Percentiles rank a stretch among this genome's conserved stretches.
These are phyloP conservation scores for Drechslerella dactyloides DNA, from an alignment of 2,329 filamentous ascomycete species.

Conservation along the genomic window DNA sequence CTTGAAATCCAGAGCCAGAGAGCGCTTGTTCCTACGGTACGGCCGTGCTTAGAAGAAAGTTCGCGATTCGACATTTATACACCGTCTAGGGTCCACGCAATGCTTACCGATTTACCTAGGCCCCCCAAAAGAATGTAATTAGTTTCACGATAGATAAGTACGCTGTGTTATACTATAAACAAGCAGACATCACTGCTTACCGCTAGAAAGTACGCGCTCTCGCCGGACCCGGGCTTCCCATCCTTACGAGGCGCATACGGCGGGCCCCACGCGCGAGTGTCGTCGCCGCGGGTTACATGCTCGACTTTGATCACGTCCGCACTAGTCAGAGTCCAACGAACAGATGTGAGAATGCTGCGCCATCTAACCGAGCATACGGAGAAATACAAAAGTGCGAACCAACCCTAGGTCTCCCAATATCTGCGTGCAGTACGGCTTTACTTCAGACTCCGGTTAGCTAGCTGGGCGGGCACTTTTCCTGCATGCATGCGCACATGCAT, in stretches of 20 bases:
- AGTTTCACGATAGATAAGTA: neutral
- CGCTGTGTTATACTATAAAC: neutral
- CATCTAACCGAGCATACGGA: slow-evolving; percentile 54
- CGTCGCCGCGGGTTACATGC: slow-evolving; percentile 87
- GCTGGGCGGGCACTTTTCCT: too few relatives aligned
- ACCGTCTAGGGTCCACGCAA: too few relatives aligned
- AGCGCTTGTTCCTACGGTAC: slow-evolving; percentile 92
- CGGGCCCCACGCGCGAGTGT: slow-evolving; percentile 94
- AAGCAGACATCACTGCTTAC: slow-evolving; percentile 62
- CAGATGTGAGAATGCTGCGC: too few relatives aligned
- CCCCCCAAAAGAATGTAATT: neutral
- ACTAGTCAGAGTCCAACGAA: slow-evolving; percentile 60
- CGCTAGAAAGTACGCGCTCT: slow-evolving; percentile 91
- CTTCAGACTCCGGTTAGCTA: slow-evolving; percentile 7
- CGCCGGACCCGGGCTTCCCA: slow-evolving; percentile 72
- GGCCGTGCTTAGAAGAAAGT: neutral
- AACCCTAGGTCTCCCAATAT: slow-evolving; percentile 91
- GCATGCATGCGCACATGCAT: neutral
- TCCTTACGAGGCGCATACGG: slow-evolving; percentile 76
- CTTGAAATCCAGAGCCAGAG: slow-evolving; percentile 87
- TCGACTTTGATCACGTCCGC: slow-evolving; percentile 98
- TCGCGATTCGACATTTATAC: too few relatives aligned
- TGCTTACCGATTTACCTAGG: slow-evolving; percentile 41
- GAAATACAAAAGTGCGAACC: neutral
- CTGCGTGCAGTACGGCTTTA: slow-evolving; percentile 92